Percentiles rank a stretch among this genome's conserved stretches.
These are phyloP conservation scores for Chlamydomonas sphaeroides DNA, from an alignment of 139 green algal genomes.

Conservation along the genomic window DNA sequence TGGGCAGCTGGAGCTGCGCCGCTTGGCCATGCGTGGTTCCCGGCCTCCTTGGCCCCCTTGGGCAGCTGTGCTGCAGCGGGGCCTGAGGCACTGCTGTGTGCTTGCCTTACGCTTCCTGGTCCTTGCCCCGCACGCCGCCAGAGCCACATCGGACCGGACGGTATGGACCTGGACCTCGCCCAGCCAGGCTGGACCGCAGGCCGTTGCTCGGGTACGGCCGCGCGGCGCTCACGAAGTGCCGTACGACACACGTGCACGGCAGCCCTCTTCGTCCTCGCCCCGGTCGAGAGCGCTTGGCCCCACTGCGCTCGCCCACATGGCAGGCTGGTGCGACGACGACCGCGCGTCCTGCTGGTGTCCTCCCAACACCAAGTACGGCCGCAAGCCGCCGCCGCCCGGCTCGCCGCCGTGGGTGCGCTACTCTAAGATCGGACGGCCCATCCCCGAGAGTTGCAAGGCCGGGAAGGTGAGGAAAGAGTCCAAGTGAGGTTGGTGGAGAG, in stretches of 20 bases:
- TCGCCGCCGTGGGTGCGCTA: slow-evolving; percentile 33
- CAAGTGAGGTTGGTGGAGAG: too few species aligned
- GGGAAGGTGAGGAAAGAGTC: slow-evolving; percentile 1
- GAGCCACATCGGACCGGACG: not conserved
- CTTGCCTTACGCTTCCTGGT: too few species aligned
- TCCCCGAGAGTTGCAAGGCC: slow-evolving; percentile 25
- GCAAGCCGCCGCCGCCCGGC: slow-evolving; percentile 4
- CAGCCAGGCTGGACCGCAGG: not conserved
- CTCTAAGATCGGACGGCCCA: not conserved
- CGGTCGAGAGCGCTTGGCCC: too few species aligned
- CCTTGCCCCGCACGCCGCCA: not conserved
- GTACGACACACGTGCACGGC: too few species aligned
- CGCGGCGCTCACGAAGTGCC: not conserved
- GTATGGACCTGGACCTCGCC: slow-evolving; percentile 1
- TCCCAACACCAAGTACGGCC: slow-evolving; percentile 14
- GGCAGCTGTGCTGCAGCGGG: too few species aligned
- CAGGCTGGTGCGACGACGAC: slow-evolving; percentile 25
- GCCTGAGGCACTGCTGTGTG: too few species aligned
- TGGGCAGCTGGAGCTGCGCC: too few species aligned
- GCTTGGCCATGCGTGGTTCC: too few species aligned
- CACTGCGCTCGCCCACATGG: too few species aligned
- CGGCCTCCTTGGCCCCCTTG: too few species aligned
- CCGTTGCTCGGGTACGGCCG: not conserved
- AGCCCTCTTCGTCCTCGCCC: too few species aligned
- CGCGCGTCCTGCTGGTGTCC: slow-evolving; percentile 25